A percentile compares a stretch with the other conserved stretches of the same genome.
Evolutionary conservation across 371 early-diverging fungal species (phyloP).

Genomic region (Apophysomyces sp.): DNA sequence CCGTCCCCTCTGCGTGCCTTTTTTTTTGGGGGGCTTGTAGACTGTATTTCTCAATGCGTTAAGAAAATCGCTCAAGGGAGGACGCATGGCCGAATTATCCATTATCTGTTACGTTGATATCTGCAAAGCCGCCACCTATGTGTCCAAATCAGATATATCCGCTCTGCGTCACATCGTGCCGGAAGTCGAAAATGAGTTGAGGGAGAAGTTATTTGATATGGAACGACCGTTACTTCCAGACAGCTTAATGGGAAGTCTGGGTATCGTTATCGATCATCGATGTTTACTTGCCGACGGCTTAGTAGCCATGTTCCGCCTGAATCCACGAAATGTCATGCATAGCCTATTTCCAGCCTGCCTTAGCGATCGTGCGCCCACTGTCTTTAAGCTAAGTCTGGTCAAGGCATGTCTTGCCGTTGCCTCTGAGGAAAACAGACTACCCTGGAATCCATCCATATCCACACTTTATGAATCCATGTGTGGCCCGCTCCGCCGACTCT

Average conservation of each 20-base stretch:
- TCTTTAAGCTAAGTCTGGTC: slow-evolving; percentile 75
- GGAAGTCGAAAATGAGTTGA: slow-evolving; percentile 75
- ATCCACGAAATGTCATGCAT: slow-evolving; percentile 67
- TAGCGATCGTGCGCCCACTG: slow-evolving; percentile 63
- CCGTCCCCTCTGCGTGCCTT: too few relatives aligned
- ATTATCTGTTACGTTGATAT: slow-evolving; percentile 80
- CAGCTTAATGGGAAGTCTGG: slow-evolving; percentile 56
- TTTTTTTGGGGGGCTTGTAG: slow-evolving; percentile 23
- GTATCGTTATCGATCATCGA: slow-evolving; percentile 54
- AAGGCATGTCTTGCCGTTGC: slow-evolving; percentile 75
- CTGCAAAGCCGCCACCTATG: slow-evolving; percentile 75
- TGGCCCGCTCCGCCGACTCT: slow-evolving; percentile 65
- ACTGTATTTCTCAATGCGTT: slow-evolving; percentile 68
- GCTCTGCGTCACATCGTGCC: slow-evolving; percentile 69
- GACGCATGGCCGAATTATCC: slow-evolving; percentile 70
- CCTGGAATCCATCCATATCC: slow-evolving; percentile 77
- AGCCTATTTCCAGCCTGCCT: slow-evolving; percentile 70
- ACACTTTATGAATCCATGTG: slow-evolving; percentile 67
- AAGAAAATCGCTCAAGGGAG: slow-evolving; percentile 60
- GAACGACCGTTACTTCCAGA: slow-evolving; percentile 58
- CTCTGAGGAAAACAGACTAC: slow-evolving; percentile 64
- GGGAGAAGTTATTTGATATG: slow-evolving; percentile 68
- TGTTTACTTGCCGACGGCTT: slow-evolving; percentile 73
- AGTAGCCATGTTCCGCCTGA: slow-evolving; percentile 73
- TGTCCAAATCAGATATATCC: slow-evolving; percentile 61